Evolutionary conservation across 352 stramenopile species (phyloP).

Genomic region (Pelagophyceae sp.): DNA sequence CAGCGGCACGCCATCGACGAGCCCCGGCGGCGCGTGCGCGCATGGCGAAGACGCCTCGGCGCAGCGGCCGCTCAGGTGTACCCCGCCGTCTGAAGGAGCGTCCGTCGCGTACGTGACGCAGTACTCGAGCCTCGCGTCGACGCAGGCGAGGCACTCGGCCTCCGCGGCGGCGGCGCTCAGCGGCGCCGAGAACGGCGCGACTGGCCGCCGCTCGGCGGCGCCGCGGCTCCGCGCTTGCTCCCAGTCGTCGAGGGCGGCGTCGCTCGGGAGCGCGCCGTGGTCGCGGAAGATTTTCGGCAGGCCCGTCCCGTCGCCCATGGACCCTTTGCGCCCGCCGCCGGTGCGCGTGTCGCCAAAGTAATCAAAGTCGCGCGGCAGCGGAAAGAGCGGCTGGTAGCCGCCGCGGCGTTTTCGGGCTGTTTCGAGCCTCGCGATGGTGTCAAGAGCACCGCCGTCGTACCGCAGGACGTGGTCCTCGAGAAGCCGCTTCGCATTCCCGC

Average conservation of each 20-base stretch:
- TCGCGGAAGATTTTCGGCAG: background rate
- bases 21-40: background rate
- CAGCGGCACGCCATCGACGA: constrained; percentile 19
- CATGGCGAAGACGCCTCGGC: background rate
- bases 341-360: background rate
- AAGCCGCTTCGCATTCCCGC: background rate
- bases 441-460: background rate
- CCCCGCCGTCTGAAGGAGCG: background rate
- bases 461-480: background rate
- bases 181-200: background rate
- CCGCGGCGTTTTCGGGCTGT: background rate
- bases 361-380: background rate
- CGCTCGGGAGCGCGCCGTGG: background rate
- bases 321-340: background rate
- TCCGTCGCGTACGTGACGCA: background rate
- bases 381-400: constrained; percentile 14
- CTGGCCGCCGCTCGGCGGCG: background rate
- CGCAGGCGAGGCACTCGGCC: constrained; percentile 4
- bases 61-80: background rate
- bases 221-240: background rate
- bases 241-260: constrained; percentile 16
- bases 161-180: background rate
- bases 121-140: background rate
- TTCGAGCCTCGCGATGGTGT: background rate
- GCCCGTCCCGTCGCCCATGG: background rate